Conservation (phyloP, 805 yeast genomes). For the Maudiozyma bulderi region DNA sequence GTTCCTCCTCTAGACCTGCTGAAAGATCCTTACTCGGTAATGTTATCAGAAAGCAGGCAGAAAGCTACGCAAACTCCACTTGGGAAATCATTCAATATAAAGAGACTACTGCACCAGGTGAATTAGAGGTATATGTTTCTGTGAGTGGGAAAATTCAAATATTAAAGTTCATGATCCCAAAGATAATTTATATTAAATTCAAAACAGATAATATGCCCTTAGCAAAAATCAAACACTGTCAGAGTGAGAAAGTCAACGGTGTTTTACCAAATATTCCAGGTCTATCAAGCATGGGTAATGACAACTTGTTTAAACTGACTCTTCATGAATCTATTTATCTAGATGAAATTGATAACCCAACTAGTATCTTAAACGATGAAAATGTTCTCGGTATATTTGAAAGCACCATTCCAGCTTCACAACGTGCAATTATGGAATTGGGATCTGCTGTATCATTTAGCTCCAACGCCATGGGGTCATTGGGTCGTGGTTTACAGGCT, state of each 20-base stretch:
- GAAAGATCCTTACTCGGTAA: conserved; percentile 56
- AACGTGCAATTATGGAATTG: conserved; percentile 67
- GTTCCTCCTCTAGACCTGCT: conserved; percentile 44
- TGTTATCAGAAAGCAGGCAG: conserved; percentile 70
- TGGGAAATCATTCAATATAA: conserved; percentile 83
- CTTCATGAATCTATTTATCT: conserved; percentile 59
- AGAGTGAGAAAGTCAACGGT: conserved; percentile 49
- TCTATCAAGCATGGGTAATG: conserved; percentile 31
- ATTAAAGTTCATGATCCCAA: conserved; percentile 64
- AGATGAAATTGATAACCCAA: conserved; percentile 46
- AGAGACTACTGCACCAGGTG: conserved; percentile 56
- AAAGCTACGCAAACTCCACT: conserved; percentile 58
- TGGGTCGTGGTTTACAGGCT: conserved; percentile 74
- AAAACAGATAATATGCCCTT: conserved; percentile 37
- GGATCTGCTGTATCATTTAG: conserved; percentile 69
- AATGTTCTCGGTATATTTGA: conserved; percentile 68
- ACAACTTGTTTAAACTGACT: conserved; percentile 48
- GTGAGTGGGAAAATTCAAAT: conserved; percentile 67
- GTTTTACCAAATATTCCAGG: conserved; percentile 57
- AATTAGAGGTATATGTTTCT: conserved; percentile 58
- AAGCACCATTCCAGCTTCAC: conserved; percentile 52
- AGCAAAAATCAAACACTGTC: conserved; percentile 39
- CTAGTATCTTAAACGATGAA: conserved; percentile 54
- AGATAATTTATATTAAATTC: conserved; percentile 60
- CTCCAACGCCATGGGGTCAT: conserved; percentile 63